Base-by-base conservation (phyloP, 2,329 filamentous ascomycete genomes). In the Moelleriella libera region DNA sequence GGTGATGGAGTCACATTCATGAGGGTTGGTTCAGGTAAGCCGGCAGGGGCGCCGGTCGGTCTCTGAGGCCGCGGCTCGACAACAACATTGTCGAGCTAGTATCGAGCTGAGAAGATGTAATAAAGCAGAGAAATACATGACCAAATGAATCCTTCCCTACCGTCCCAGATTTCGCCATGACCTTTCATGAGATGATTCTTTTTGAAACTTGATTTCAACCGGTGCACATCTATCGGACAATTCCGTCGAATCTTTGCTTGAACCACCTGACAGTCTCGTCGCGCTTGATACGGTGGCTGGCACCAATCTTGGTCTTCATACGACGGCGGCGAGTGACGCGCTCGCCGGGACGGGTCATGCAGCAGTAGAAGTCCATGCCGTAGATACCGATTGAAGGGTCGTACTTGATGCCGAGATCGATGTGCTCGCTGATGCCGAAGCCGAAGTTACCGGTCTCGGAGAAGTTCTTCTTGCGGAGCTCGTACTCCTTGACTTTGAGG, bases 401-500 rank as follows among this genome's bases (percentile, higher is more conserved):
- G 79, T 96, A 96, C 84, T 98, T 98, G 87, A 98, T 98, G 67
- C 92, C 92, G 65, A 98, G 81, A 82, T 98, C 92, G 75, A 98
- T 98, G 85, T 98, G 92, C 79, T 98, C 92, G 77, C 80, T 88
- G 80, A 98, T 98, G 79, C 92, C 92, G 82, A 98, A 98, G 63
- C 92, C 92, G 71, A 98, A 98, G 85, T 96, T 95, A 70, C 92
- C 92, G 59, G 90, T 97, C 82, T 95, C 88, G 68, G 84, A 90
- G 85, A 98, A 98, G 87, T 98, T 98, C 75, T 86, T 85, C 83
- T 92, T 95, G 76, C 88, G 85, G 65, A 98, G 80, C 75, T 98
- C 92, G 79, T 98, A 98, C 78, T 98, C 92, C 88, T 98, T 98
- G 83, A 98, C 92, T 85, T 98, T 98, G 70, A 98, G 85, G 70